Evolutionary conservation across 352 stramenopile species (phyloP).

Genomic region (Pythium plurisporium): DNA sequence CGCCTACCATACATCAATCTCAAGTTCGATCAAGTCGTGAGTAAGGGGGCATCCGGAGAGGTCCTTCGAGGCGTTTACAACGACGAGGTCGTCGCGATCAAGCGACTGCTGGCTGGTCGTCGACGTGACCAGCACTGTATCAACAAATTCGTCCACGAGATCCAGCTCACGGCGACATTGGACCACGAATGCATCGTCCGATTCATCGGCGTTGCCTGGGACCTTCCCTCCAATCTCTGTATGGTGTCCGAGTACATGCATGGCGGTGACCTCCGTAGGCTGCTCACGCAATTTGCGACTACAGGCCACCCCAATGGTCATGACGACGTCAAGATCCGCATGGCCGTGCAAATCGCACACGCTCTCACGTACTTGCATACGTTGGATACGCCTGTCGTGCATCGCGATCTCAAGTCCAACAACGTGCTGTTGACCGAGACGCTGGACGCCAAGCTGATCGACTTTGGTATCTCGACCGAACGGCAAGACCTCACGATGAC

Average conservation of each 20-base stretch:
- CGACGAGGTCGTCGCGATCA: not conserved
- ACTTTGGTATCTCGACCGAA: conserved; percentile 37
- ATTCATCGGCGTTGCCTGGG: conserved; percentile 43
- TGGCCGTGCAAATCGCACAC: conserved; percentile 27
- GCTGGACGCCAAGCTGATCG: conserved; percentile 35
- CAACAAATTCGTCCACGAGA: conserved; percentile 18
- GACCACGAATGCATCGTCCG: conserved; percentile 35
- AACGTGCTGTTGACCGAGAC: conserved; percentile 30
- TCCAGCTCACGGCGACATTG: conserved; percentile 24
- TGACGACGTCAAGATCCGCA: conserved; percentile 28
- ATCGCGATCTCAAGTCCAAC: conserved; percentile 42
- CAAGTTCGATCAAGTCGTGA: not conserved
- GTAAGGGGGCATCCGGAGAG: not conserved
- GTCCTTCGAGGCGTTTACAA: conserved; percentile 17
- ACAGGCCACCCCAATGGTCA: conserved; percentile 15
- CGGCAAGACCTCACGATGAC: conserved; percentile 30
- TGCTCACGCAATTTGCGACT: conserved; percentile 19
- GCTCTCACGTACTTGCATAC: conserved; percentile 42
- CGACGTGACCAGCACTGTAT: not conserved
- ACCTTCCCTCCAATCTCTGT: conserved; percentile 26
- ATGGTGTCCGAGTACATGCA: conserved; percentile 39
- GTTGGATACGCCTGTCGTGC: conserved; percentile 20
- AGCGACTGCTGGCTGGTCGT: not conserved
- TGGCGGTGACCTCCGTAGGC: conserved; percentile 30
- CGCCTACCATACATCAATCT: not conserved